A percentile compares a stretch with the other conserved stretches of the same genome.
Evolutionary conservation across 108 stramenopile species (phyloP).

Genomic region (Schizochytrium sp.): DNA sequence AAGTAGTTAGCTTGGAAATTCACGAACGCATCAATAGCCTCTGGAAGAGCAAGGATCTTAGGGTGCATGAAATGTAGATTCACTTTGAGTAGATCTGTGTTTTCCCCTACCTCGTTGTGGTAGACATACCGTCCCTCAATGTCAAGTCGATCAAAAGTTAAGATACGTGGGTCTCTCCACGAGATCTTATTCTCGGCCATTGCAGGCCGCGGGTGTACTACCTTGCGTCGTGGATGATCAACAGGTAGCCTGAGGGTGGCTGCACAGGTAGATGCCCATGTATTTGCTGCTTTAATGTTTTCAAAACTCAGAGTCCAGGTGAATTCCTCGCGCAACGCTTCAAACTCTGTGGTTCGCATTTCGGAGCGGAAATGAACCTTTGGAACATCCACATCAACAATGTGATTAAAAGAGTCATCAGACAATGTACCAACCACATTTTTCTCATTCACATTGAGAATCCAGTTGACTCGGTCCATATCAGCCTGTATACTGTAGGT

Average conservation of each 20-base stretch:
- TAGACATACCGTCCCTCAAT: slow-evolving; percentile 19
- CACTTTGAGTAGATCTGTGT: slow-evolving; percentile 50
- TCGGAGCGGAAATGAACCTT: slow-evolving; percentile 30
- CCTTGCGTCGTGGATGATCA: slow-evolving; percentile 7
- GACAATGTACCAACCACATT: slow-evolving; percentile 10
- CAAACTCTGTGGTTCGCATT: slow-evolving; percentile 19
- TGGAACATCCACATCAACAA: slow-evolving; percentile 34
- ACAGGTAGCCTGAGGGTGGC: slow-evolving; percentile 31
- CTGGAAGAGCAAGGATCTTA: slow-evolving; percentile 10
- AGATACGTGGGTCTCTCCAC: slow-evolving; percentile 20
- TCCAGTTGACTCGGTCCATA: slow-evolving; percentile 4
- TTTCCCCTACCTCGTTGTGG: slow-evolving; percentile 2
- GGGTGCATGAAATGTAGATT: slow-evolving; percentile 26
- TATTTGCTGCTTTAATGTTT: slow-evolving; percentile 27
- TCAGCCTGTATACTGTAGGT: slow-evolving; percentile 26
- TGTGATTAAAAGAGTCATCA: slow-evolving; percentile 19
- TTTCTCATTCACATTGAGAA: slow-evolving; percentile 48
- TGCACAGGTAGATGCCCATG: slow-evolving; percentile 4
- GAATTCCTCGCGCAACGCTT: slow-evolving; percentile 10
- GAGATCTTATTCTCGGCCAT: not conserved
- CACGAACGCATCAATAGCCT: slow-evolving; percentile 26
- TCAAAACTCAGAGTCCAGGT: slow-evolving; percentile 48
- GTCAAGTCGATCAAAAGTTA: slow-evolving; percentile 27
- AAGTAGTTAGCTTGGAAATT: slow-evolving; percentile 54
- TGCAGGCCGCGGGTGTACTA: slow-evolving; percentile 48